These are phyloP conservation scores for Lactarius trivialis DNA, from an alignment of 768 basidiomycete genomes.

Conservation along the genomic window DNA sequence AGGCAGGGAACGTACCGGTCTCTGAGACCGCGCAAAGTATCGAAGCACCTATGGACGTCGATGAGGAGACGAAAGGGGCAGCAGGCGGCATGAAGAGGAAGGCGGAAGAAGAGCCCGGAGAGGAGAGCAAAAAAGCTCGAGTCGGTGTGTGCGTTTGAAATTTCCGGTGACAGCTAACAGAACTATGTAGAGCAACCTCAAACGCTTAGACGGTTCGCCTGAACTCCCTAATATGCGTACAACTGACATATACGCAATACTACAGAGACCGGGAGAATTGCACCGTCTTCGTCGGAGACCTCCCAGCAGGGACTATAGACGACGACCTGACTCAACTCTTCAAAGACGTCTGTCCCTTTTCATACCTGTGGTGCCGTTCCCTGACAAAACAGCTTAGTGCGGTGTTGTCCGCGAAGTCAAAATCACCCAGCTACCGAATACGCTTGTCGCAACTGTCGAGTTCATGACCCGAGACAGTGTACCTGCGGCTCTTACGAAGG, in stretches of 20 bases:
- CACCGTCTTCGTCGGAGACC: slow-evolving; percentile 79
- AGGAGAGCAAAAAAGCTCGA: slow-evolving; percentile 54
- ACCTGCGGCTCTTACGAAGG: slow-evolving; percentile 84
- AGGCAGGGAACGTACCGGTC: slow-evolving; percentile 33
- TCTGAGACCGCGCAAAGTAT: slow-evolving; percentile 19
- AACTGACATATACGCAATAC: neutral
- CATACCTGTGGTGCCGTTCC: neutral
- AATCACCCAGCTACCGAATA: slow-evolving; percentile 51
- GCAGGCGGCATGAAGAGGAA: slow-evolving; percentile 52
- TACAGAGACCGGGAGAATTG: slow-evolving; percentile 90
- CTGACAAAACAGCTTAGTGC: slow-evolving; percentile 48
- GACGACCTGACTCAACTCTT: slow-evolving; percentile 69
- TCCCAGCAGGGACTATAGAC: slow-evolving; percentile 51
- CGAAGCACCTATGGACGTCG: slow-evolving; percentile 39
- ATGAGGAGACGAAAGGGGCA: slow-evolving; percentile 31
- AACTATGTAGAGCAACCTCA: slow-evolving; percentile 36
- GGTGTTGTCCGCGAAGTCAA: slow-evolving; percentile 83
- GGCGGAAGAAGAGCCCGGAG: slow-evolving; percentile 44
- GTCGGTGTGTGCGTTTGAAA: slow-evolving; percentile 41
- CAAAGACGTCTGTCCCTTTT: slow-evolving; percentile 59
- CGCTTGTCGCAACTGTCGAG: slow-evolving; percentile 80
- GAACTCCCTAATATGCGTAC: slow-evolving; percentile 2
- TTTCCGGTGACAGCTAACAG: slow-evolving; percentile 2
- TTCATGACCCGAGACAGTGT: slow-evolving; percentile 78
- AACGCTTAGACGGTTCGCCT: slow-evolving; percentile 53